These are phyloP conservation scores for Coemansia sp. DNA, from an alignment of 192 early-diverging fungal genomes.

Conservation along the genomic window DNA sequence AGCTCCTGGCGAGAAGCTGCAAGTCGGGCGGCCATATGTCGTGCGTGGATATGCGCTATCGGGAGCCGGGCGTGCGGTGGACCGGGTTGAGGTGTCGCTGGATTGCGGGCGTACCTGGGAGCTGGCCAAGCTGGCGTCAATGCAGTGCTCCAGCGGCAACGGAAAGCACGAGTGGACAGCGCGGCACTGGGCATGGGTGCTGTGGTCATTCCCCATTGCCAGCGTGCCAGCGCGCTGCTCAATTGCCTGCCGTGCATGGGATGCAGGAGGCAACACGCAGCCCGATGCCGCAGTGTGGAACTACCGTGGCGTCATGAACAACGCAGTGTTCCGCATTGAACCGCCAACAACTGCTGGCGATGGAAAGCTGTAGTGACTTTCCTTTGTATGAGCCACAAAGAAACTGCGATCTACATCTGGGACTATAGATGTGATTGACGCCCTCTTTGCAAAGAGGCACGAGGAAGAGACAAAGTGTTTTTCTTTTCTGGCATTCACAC, in stretches of 20 bases:
- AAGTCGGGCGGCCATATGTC: conserved; percentile 28
- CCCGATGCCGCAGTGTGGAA: conserved; percentile 76
- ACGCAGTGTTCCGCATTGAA: conserved; percentile 54
- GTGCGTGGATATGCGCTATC: conserved; percentile 79
- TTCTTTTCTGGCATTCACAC: too few species aligned
- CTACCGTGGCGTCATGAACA: conserved; percentile 79
- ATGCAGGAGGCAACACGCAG: conserved; percentile 83
- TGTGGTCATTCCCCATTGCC: conserved; percentile 69
- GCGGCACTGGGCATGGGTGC: conserved; percentile 78
- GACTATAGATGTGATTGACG: too few species aligned
- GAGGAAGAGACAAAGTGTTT: too few species aligned
- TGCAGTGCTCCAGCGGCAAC: conserved; percentile 1
- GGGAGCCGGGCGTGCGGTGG: conserved; percentile 71
- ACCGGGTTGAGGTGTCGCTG: conserved; percentile 76
- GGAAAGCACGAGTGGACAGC: conserved; percentile 36
- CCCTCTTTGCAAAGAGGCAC: too few species aligned
- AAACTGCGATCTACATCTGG: too few species aligned
- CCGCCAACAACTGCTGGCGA: conserved; percentile 13
- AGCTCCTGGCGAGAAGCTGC: conserved; percentile 52
- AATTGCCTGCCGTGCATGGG: conserved; percentile 77
- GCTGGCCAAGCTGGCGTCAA: conserved; percentile 58
- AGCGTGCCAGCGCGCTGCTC: conserved; percentile 43
- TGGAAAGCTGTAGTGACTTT: too few species aligned
- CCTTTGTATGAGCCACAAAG: too few species aligned
- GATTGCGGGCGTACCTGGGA: conserved; percentile 81